Percentiles rank a stretch among this genome's conserved stretches.
These are phyloP conservation scores for Phytomonas sp. DNA, from an alignment of 208 protist species.

Conservation along the genomic window DNA sequence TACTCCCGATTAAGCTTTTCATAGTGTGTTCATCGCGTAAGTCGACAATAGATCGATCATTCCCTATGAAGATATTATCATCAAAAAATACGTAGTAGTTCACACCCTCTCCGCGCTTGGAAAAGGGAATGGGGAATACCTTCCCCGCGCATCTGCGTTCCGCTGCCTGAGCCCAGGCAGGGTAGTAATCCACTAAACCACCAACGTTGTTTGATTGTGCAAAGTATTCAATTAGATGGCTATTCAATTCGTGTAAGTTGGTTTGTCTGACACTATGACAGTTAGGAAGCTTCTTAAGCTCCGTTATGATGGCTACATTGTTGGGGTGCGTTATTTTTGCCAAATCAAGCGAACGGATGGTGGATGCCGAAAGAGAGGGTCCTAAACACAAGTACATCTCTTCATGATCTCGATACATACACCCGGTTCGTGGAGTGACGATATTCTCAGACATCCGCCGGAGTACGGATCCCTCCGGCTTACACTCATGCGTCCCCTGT, in stretches of 20 bases:
- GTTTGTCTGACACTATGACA: constrained; percentile 36
- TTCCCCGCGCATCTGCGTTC: constrained; percentile 75
- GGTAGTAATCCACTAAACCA: constrained; percentile 87
- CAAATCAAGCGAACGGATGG: constrained; percentile 5
- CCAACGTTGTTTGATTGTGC: constrained; percentile 45
- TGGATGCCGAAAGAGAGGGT: constrained; percentile 36
- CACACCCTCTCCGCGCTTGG: constrained; percentile 10
- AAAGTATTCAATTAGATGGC: constrained; percentile 48
- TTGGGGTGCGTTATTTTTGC: background rate
- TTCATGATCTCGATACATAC: constrained; percentile 54
- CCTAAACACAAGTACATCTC: constrained; percentile 68
- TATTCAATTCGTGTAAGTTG: constrained; percentile 36
- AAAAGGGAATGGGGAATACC: constrained; percentile 51
- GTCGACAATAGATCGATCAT: constrained; percentile 84
- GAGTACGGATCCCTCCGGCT: constrained; percentile 45
- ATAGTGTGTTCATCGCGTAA: constrained; percentile 42
- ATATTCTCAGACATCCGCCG: constrained; percentile 29
- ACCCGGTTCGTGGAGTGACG: constrained; percentile 35
- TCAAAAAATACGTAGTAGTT: constrained; percentile 84
- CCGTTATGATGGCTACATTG: background rate
- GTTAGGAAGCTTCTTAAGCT: constrained; percentile 31
- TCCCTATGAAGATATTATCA: constrained; percentile 83
- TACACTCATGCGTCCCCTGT: constrained; percentile 49
- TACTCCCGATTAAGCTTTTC: constrained; percentile 31
- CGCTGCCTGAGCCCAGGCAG: constrained; percentile 68